Base-by-base conservation (phyloP, 495 filamentous ascomycete species). In the Podospora tetraspora region DNA sequence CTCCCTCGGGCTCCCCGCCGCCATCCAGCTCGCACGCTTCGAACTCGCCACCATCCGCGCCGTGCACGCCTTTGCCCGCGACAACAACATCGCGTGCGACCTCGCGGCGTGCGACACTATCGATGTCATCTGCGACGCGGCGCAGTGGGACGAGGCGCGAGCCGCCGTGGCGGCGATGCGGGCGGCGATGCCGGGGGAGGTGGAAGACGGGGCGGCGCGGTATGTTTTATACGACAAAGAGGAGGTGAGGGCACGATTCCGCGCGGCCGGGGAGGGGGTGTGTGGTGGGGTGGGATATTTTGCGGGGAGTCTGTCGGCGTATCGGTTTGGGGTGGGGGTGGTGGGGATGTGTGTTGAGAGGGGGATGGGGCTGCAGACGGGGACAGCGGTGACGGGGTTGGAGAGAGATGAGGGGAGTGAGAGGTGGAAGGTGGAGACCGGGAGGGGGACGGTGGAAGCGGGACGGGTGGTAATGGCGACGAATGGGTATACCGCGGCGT, bases 401-500 rank as follows among this genome's bases (percentile, higher is more conserved):
- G 27, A 57, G 34, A 62, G 30, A 24, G 29, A 25, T 12, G 61
- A 13, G 23, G 64, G 32, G 43, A 52, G 1, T 4, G 69, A 57
- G 7, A 27, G 27, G 5, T 87, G 85, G 78, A 72, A 68, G 12
- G 75, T 91, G 0, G 60, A 83, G 27, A 91, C 89, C 3, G 65
- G 75, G 16, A 79, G 86, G 25, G 88, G 88, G 19, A 74, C 57
- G 6, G 84, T 91, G n/a, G 72, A 56, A 9, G 81, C 89, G 0
- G 68, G 68, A 25, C 84, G 82, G 59, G 80, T 92, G 3, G 80
- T 92, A 10, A 74, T 91, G 61, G 91, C 90, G 27, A 92, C 89
- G 32, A 93, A 93, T 66, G 91, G 87, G 24, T 92, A 92, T 71
- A 87, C 89, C 2, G 84, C 87, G 1, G 79, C 78, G 19, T 76